phyloP scores from a whole-genome alignment of 192 early-diverging fungal species.

The Coemansia sp. region DNA sequence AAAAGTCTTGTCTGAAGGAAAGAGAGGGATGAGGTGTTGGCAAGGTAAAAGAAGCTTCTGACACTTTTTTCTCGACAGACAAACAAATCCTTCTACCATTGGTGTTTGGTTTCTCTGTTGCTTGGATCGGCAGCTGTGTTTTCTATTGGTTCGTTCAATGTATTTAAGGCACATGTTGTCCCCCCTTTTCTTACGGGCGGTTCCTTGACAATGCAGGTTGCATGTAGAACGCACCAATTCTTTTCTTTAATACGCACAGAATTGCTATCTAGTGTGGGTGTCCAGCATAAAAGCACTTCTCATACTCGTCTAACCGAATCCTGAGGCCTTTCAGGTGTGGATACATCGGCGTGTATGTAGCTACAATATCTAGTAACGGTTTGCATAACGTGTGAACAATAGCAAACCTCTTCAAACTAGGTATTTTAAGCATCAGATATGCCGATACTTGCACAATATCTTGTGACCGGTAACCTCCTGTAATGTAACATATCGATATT shows the following conservation, averaged over 20 bases:
- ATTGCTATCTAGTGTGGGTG: not conserved
- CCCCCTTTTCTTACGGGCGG: not conserved
- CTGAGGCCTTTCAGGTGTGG: not conserved
- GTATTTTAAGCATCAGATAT: not conserved
- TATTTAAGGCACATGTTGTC: not conserved
- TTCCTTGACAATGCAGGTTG: not conserved
- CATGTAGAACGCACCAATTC: too few relatives aligned
- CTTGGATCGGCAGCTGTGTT: not conserved
- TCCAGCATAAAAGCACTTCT: not conserved
- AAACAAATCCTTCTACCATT: not conserved
- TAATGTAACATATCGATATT: not conserved
- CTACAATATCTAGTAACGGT: not conserved
- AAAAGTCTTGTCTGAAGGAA: not conserved
- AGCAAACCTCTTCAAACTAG: not conserved
- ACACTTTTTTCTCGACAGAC: not conserved
- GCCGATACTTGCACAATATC: not conserved
- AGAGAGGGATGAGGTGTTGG: not conserved
- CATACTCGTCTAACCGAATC: not conserved
- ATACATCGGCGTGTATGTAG: not conserved
- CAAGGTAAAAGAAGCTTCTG: not conserved
- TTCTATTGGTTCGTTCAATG: not conserved
- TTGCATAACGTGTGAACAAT: not conserved
- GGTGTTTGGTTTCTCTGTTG: not conserved
- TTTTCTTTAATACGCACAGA: not conserved
- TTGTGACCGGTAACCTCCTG: not conserved